Conservation (phyloP, 768 basidiomycete genomes). For the Leccinum uliginosum region DNA sequence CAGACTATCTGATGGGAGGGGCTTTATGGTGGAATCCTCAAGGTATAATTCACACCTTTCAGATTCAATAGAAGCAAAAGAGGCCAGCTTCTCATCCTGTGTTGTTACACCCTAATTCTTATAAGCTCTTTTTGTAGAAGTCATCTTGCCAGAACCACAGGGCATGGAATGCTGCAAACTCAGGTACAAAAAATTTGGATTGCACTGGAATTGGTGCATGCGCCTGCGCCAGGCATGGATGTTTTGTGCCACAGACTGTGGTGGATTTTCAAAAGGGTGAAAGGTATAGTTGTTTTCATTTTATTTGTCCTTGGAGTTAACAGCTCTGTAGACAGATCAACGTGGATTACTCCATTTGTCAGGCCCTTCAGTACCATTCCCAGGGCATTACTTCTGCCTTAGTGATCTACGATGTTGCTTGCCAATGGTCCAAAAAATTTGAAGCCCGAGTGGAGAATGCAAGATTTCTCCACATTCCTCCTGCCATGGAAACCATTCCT, state of each 20-base stretch:
- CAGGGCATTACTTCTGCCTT: background rate
- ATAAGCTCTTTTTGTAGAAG: background rate
- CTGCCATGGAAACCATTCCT: conserved; percentile 2
- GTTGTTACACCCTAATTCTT: no score
- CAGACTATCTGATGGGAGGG: no score
- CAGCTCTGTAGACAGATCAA: conserved; percentile 22
- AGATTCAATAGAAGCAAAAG: no score
- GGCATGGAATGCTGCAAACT: background rate
- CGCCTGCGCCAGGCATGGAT: background rate
- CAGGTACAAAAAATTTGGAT: background rate
- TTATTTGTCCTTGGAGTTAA: background rate
- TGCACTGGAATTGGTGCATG: background rate
- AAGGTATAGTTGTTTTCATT: background rate
- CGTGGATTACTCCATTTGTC: conserved; percentile 24
- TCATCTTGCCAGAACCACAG: background rate
- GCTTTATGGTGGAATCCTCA: no score
- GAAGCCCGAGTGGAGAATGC: no score
- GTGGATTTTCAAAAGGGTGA: conserved; percentile 8
- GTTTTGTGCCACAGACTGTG: conserved; percentile 23
- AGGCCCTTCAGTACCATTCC: conserved; percentile 9
- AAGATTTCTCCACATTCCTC: background rate
- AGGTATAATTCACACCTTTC: no score
- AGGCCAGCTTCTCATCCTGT: background rate
- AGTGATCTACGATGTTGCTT: no score
- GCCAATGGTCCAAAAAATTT: conserved; percentile 22